Evolutionary conservation across 441 rosid species (phyloP).

Genomic region (Oxalis stricta): DNA sequence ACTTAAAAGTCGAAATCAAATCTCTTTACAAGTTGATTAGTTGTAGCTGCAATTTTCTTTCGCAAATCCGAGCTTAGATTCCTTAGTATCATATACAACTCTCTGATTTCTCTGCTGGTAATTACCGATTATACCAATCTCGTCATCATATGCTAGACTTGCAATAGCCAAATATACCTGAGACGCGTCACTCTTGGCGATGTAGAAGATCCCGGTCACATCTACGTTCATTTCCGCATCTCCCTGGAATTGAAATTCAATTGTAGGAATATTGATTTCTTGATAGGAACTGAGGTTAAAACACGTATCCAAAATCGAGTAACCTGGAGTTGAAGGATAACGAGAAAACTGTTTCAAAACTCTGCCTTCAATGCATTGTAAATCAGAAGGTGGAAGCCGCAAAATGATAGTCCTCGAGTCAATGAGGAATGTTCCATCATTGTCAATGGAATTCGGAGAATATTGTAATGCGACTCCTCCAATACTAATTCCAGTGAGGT

Average conservation of each 20-base stretch:
- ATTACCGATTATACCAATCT: slow-evolving; percentile 64
- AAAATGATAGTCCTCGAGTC: slow-evolving; percentile 87
- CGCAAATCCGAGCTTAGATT: slow-evolving; percentile 60
- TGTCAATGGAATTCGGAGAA: slow-evolving; percentile 31
- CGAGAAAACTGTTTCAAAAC: slow-evolving; percentile 62
- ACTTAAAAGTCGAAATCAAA: too few species aligned
- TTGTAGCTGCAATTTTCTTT: slow-evolving; percentile 60
- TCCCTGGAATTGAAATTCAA: slow-evolving; percentile 48
- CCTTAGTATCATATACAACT: slow-evolving; percentile 59
- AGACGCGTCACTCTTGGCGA: slow-evolving; percentile 63
- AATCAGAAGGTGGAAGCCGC: slow-evolving; percentile 61
- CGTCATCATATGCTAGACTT: slow-evolving; percentile 56
- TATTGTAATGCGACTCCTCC: slow-evolving; percentile 44
- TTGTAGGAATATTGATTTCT: slow-evolving; percentile 53
- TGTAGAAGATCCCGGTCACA: slow-evolving; percentile 60
- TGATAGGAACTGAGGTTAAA: slow-evolving; percentile 59
- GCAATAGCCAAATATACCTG: slow-evolving; percentile 84
- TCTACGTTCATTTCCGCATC: slow-evolving; percentile 48
- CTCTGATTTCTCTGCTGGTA: slow-evolving; percentile 90
- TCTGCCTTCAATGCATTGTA: slow-evolving; percentile 55
- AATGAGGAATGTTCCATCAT: slow-evolving; percentile 33
- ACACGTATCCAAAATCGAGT: slow-evolving; percentile 72
- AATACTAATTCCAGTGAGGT: slow-evolving; percentile 51
- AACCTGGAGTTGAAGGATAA: slow-evolving; percentile 51
- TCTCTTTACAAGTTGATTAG: slow-evolving; percentile 11